Conservation (phyloP, 140 eudicot species). For the Anethum foeniculum region DNA sequence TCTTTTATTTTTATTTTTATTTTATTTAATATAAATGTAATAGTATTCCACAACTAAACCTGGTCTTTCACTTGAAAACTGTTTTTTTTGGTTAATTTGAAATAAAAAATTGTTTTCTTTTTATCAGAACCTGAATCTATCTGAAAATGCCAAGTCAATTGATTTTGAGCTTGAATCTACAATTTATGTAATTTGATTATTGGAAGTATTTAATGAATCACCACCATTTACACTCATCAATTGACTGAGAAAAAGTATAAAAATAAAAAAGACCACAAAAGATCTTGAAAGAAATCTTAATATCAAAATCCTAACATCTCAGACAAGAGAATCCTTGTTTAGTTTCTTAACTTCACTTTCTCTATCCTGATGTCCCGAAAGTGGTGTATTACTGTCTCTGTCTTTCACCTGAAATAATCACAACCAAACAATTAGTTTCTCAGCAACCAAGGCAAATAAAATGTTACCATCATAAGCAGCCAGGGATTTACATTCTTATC, state of each 20-base stretch:
- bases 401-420: constrained; percentile 46
- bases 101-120: no score
- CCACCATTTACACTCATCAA: constrained; percentile 32
- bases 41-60: no score
- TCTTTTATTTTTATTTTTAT: no score
- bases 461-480: neutral
- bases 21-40: no score
- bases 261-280: constrained; percentile 11
- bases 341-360: constrained; percentile 44
- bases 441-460: neutral
- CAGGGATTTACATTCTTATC: neutral
- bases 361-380: constrained; percentile 44
- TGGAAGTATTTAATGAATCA: constrained; percentile 26
- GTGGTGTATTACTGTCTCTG: constrained; percentile 45
- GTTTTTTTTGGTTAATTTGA: no score
- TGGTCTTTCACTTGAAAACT: no score
- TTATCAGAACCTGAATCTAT: no score
- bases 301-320: constrained; percentile 29
- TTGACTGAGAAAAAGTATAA: constrained; percentile 11
- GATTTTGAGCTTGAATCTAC: neutral
- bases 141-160: no score
- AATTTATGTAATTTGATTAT: neutral
- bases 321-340: constrained; percentile 51
- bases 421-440: neutral
- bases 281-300: constrained; percentile 6